These are phyloP conservation scores for Cladosporium sp. DNA, from an alignment of 2,329 filamentous ascomycete species.

Conservation along the genomic window DNA sequence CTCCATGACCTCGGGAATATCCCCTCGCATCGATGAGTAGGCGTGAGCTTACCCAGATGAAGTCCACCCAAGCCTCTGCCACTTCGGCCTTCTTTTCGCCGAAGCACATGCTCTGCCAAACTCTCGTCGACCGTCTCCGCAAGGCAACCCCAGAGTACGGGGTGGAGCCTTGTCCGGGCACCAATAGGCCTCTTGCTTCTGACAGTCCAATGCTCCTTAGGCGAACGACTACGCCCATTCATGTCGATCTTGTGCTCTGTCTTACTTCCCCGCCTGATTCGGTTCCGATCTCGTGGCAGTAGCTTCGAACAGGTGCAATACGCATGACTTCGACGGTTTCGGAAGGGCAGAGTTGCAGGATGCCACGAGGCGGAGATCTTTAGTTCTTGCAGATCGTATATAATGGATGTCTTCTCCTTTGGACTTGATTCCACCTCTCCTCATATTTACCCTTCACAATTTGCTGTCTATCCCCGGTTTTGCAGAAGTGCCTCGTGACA, in stretches of 20 bases:
- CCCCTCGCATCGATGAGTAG: background rate
- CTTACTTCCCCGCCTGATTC: constrained; percentile 9
- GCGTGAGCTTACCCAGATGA: background rate
- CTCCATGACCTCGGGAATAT: background rate
- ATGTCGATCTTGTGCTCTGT: constrained; percentile 7
- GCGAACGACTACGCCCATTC: background rate
- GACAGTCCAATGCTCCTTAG: background rate
- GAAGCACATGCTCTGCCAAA: constrained; percentile 4
- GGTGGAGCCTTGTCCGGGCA: constrained; percentile 9
- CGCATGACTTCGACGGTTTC: background rate
- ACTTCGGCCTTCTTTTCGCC: constrained; percentile 12
- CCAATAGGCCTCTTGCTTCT: constrained; percentile 3
- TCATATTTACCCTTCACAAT: too few species aligned
- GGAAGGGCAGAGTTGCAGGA: background rate
- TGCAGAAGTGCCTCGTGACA: too few species aligned
- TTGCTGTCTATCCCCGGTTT: too few species aligned
- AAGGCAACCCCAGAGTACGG: background rate
- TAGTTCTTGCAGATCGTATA: background rate
- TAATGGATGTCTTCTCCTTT: background rate
- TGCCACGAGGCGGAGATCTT: constrained; percentile 1
- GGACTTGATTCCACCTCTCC: too few species aligned
- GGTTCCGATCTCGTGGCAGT: constrained; percentile 3
- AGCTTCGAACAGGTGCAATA: background rate
- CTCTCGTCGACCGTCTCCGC: constrained; percentile 4
- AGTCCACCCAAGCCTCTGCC: constrained; percentile 6